Base-by-base conservation (phyloP, 75 land plant genomes). In the Cryptomeria japonica region DNA sequence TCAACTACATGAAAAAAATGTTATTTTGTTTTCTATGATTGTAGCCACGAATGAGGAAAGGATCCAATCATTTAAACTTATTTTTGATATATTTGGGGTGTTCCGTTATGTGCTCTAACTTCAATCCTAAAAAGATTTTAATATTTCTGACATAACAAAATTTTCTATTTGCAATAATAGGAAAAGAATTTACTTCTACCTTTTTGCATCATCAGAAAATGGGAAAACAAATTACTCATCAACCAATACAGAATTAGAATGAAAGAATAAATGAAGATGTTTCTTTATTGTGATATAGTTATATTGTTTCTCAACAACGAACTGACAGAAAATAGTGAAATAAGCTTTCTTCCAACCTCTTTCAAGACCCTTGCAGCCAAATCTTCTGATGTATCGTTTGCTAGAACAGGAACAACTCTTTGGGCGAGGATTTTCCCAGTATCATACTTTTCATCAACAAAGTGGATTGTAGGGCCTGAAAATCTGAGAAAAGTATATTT, bases 401-500 rank as follows among this genome's bases (percentile, higher is more conserved):
- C 92, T 80, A 93, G 87, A 39, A 98, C 99, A 87, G 96, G 99
- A 13, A 98, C 99, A 80, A 91, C 92, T 68, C 93, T 93, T 87
- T 98, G 99, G 31, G 99, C 99, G 79, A 98, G 92, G 31, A 96
- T 96, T 12, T 88, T 88, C 3, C 99, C 99, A 18, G 93, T 94
- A 89, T 97, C 99, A 92, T 93, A 98, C 42, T 95, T 87, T 89
- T 98, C 99, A 93, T 98, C 99, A 47, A 98, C 99, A 92, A 96
- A 97, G 89, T 98, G 99, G 49, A 98, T 88, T 22, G 99, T 98
- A 19, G 99, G 92, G 49, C 99, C 99, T 25, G 99, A 96, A 87
- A 89, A 97, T 88, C 99, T 98, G 88, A 87, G n/a, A 84, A 72
- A 84, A 38, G 38, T 0, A 85, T 16, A 42, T 31, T 14, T 46